phyloP scores from a whole-genome alignment of 306 rosid genomes.

The Quercus ilex region DNA sequence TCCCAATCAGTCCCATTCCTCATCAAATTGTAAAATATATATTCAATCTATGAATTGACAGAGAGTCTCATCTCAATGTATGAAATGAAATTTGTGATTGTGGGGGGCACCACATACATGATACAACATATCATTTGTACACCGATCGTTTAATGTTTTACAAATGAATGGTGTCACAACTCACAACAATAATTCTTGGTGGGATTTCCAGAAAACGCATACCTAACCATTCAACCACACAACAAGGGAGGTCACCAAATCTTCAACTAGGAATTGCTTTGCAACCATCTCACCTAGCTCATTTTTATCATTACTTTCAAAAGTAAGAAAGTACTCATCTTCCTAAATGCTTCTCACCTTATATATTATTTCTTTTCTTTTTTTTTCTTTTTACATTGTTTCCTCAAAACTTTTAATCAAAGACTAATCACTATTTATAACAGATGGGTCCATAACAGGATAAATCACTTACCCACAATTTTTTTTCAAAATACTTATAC shows the following conservation, averaged over 20 bases:
- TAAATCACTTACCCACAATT: too few species aligned
- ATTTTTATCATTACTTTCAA: not conserved
- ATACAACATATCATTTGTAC: too few species aligned
- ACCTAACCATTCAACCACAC: not conserved
- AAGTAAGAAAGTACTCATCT: not conserved
- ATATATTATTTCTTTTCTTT: too few species aligned
- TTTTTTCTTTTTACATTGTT: fast-evolving
- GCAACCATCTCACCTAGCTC: not conserved
- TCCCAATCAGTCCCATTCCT: too few species aligned
- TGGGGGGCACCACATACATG: too few species aligned
- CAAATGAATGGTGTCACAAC: not conserved
- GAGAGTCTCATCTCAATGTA: too few species aligned
- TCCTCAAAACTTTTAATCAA: fast-evolving
- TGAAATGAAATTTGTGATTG: too few species aligned
- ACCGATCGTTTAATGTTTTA: not conserved
- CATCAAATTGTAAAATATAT: too few species aligned
- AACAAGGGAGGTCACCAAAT: not conserved
- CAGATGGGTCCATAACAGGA: fast-evolving
- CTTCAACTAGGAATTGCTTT: not conserved
- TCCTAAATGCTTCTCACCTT: not conserved
- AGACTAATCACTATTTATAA: fast-evolving
- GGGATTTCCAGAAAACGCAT: not conserved
- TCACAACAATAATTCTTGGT: not conserved
- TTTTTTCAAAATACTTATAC: too few species aligned
- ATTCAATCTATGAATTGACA: too few species aligned